Conservation (phyloP, 2,329 filamentous ascomycete genomes). For the Alternaria tenuissima region DNA sequence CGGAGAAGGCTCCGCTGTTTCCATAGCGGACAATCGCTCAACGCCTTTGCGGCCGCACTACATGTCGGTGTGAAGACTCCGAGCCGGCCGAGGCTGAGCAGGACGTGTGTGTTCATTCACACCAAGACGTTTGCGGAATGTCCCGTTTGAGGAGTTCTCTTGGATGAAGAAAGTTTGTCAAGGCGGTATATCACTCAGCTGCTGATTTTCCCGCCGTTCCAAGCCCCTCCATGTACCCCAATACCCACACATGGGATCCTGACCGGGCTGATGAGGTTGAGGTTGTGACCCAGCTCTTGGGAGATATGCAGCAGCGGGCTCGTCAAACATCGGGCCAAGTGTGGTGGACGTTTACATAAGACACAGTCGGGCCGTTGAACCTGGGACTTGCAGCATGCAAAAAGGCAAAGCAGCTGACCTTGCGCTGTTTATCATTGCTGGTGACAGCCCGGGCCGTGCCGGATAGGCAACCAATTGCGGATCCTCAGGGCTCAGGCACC, state of each 20-base stretch:
- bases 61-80: slow-evolving; percentile 7
- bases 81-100: background rate
- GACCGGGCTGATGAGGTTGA: background rate
- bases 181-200: background rate
- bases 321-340: background rate
- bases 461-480: slow-evolving; percentile 18
- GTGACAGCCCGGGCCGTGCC: slow-evolving; percentile 41
- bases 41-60: background rate
- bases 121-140: background rate
- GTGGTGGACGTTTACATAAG: background rate
- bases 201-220: background rate
- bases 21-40: background rate
- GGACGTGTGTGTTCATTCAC: background rate
- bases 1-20: slow-evolving; percentile 11
- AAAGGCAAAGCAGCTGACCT: slow-evolving; percentile 1
- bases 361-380: background rate
- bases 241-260: background rate
- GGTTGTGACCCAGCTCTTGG: background rate
- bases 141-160: background rate
- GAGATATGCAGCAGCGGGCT: background rate
- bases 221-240: background rate
- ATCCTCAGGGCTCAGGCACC: slow-evolving; percentile 15
- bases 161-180: background rate
- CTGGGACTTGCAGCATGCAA: background rate
- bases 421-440: slow-evolving; percentile 1